Conservation (phyloP, 2,329 filamentous ascomycete species). For the Fusarium graminum region DNA sequence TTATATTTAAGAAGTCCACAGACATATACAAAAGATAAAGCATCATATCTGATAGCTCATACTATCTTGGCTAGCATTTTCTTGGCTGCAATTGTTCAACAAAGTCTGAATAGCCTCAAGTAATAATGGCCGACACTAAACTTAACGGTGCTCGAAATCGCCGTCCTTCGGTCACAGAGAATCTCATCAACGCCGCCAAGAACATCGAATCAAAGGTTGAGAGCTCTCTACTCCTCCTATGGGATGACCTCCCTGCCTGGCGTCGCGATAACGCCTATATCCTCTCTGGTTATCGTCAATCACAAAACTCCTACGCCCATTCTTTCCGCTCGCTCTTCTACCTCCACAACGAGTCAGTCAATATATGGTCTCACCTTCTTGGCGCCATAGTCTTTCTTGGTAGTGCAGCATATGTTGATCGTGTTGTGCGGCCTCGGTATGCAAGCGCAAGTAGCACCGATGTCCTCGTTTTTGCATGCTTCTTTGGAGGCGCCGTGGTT, state of each 20-base stretch:
- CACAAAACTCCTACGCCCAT: conserved; percentile 61
- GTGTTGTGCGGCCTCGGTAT: conserved; percentile 74
- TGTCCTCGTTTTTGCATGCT: conserved; percentile 79
- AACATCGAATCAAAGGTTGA: conserved; percentile 57
- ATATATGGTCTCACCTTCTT: conserved; percentile 74
- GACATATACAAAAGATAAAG: not conserved
- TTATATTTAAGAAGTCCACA: conserved; percentile 25
- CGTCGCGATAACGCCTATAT: conserved; percentile 72
- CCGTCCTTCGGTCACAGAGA: conserved; percentile 48
- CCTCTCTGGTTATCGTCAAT: conserved; percentile 65
- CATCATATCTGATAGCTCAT: not conserved
- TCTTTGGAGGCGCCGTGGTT: conserved; percentile 79
- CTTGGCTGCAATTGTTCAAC: not conserved
- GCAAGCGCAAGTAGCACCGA: conserved; percentile 71
- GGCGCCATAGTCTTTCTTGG: conserved; percentile 72
- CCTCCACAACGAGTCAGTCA: conserved; percentile 73
- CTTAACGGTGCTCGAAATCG: conserved; percentile 46
- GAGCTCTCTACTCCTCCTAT: conserved; percentile 61
- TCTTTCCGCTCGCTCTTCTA: conserved; percentile 64
- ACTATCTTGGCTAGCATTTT: not conserved
- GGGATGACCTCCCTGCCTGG: conserved; percentile 71
- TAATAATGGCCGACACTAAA: conserved; percentile 39
- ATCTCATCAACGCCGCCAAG: conserved; percentile 45
- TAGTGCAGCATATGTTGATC: conserved; percentile 66
- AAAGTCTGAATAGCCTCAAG: conserved; percentile 26